These are phyloP conservation scores for Trichosporon asahii DNA, from an alignment of 1,284 basidiomycete genomes.

Conservation along the genomic window DNA sequence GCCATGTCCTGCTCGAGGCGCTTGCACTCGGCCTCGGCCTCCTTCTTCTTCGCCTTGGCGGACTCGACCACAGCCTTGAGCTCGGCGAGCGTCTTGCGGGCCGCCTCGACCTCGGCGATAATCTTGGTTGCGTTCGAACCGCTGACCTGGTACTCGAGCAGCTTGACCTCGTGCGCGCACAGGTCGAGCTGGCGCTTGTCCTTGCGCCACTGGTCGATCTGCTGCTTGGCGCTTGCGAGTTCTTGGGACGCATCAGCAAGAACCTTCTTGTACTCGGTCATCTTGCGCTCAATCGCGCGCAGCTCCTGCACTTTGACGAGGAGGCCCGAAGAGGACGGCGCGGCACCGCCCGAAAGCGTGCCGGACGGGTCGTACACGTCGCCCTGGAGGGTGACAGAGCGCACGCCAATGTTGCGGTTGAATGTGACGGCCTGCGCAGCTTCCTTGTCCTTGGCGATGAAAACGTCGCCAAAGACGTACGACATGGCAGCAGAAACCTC, in stretches of 20 bases:
- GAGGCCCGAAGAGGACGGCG: slow-evolving; percentile 70
- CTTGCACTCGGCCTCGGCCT: slow-evolving; percentile 71
- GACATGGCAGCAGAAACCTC: slow-evolving; percentile 86
- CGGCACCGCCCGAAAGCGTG: slow-evolving; percentile 86
- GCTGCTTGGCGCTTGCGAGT: slow-evolving; percentile 58
- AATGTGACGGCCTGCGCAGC: slow-evolving; percentile 90
- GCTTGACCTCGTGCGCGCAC: slow-evolving; percentile 77
- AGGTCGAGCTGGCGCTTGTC: slow-evolving; percentile 74
- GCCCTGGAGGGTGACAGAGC: slow-evolving; percentile 88
- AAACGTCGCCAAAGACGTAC: slow-evolving; percentile 89
- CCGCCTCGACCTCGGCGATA: slow-evolving; percentile 66
- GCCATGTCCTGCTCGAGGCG: slow-evolving; percentile 94
- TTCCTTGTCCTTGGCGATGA: slow-evolving; percentile 86
- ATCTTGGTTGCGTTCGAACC: slow-evolving; percentile 88
- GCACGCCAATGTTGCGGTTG: slow-evolving; percentile 65
- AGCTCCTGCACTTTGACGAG: slow-evolving; percentile 84
- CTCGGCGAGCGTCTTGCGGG: slow-evolving; percentile 65
- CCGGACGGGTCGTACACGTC: slow-evolving; percentile 97
- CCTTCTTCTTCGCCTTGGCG: slow-evolving; percentile 72
- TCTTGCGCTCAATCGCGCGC: slow-evolving; percentile 60
- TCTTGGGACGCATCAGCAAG: slow-evolving; percentile 62
- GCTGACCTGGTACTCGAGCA: slow-evolving; percentile 80
- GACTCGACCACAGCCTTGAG: slow-evolving; percentile 64
- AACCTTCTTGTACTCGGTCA: slow-evolving; percentile 58
- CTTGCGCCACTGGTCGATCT: slow-evolving; percentile 67